phyloP scores from a whole-genome alignment of 805 yeast genomes.

The Candida yuanshanica region DNA sequence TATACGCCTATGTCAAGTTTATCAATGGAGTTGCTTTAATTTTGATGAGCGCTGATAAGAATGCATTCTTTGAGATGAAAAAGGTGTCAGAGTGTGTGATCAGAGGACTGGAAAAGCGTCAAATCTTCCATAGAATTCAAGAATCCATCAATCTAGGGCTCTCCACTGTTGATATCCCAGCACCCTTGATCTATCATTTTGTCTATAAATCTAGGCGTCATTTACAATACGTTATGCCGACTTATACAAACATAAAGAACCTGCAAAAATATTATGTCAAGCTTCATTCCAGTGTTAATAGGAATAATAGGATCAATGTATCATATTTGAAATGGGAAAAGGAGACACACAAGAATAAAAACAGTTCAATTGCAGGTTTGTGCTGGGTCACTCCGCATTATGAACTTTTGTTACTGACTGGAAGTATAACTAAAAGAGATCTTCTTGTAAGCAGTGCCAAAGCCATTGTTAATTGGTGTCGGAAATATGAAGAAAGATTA shows the following conservation, averaged over 20 bases:
- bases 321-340: slow-evolving; percentile 40
- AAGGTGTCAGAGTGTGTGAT: slow-evolving; percentile 50
- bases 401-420: slow-evolving; percentile 58
- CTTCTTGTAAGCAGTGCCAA: slow-evolving; percentile 57
- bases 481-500: slow-evolving; percentile 59
- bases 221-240: slow-evolving; percentile 54
- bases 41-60: slow-evolving; percentile 54
- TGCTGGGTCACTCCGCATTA: slow-evolving; percentile 55
- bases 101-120: slow-evolving; percentile 30
- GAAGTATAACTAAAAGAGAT: slow-evolving; percentile 50
- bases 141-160: slow-evolving; percentile 33
- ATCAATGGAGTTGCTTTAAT: slow-evolving; percentile 40
- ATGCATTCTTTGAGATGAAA: slow-evolving; percentile 72
- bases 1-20: slow-evolving; percentile 73
- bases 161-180: slow-evolving; percentile 47
- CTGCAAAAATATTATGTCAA: slow-evolving; percentile 20
- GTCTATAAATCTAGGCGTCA: slow-evolving; percentile 65
- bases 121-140: slow-evolving; percentile 33
- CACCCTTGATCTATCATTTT: slow-evolving; percentile 66
- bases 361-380: slow-evolving; percentile 31
- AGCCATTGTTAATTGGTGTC: slow-evolving; percentile 70
- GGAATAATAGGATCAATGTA: slow-evolving; percentile 34
- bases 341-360: slow-evolving; percentile 6
- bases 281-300: slow-evolving; percentile 23
- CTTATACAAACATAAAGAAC: slow-evolving; percentile 12